phyloP scores from a whole-genome alignment of 768 basidiomycete genomes.

The Leccinum arenicola region DNA sequence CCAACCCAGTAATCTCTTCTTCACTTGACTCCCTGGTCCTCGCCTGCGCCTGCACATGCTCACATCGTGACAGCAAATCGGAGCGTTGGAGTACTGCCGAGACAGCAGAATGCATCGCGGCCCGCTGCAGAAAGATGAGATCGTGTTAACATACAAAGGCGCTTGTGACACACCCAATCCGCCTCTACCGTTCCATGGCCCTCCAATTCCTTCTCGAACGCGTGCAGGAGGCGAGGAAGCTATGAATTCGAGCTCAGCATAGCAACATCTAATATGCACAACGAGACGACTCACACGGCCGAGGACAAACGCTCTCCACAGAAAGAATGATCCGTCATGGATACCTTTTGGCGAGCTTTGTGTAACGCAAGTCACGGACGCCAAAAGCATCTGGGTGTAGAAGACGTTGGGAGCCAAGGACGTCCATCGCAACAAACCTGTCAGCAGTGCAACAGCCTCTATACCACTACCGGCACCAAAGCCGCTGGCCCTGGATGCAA shows the following conservation, averaged over 20 bases:
- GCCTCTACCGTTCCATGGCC: constrained; percentile 43
- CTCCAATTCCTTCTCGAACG: constrained; percentile 55
- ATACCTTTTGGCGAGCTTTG: constrained; percentile 41
- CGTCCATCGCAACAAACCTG: constrained; percentile 57
- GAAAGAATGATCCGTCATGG: constrained; percentile 31
- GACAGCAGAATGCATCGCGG: constrained; percentile 50
- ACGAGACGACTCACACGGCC: constrained; percentile 53
- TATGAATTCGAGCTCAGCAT: constrained; percentile 25
- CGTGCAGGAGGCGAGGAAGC: constrained; percentile 59
- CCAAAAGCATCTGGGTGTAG: constrained; percentile 64
- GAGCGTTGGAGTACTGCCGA: constrained; percentile 46
- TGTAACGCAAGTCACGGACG: constrained; percentile 60
- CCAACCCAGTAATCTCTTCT: constrained; percentile 25
- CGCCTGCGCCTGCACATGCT: constrained; percentile 41
- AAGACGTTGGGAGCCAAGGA: constrained; percentile 63
- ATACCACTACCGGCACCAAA: constrained; percentile 61
- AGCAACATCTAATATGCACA: background rate
- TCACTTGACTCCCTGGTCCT: constrained; percentile 16
- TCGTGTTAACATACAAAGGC: background rate
- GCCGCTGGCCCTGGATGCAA: constrained; percentile 53
- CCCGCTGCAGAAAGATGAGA: constrained; percentile 28
- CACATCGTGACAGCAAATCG: constrained; percentile 56
- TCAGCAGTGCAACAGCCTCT: constrained; percentile 51
- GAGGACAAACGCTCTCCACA: constrained; percentile 73
- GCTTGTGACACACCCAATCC: constrained; percentile 53